Conservation (phyloP, 139 green algal genomes). For the Yamagishiella unicocca region DNA sequence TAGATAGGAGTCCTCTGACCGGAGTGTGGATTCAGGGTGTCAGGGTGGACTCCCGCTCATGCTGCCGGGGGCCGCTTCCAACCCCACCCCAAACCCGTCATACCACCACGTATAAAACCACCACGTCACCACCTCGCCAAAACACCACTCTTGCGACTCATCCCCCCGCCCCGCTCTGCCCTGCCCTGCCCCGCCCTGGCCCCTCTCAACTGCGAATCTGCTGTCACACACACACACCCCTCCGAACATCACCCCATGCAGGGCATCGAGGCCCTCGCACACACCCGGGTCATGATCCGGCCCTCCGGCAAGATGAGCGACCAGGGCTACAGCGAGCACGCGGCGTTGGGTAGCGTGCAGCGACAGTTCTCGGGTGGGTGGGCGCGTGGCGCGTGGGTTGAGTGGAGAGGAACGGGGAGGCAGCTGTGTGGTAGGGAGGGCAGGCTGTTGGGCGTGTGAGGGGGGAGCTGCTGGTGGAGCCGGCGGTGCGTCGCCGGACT, state of each 20-base stretch:
- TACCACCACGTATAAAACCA: too few relatives aligned
- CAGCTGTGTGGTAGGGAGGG: not conserved
- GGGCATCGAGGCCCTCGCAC: conserved; percentile 95
- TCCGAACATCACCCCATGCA: conserved; percentile 44
- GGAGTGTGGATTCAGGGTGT: too few relatives aligned
- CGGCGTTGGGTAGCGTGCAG: conserved; percentile 67
- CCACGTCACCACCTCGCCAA: too few relatives aligned
- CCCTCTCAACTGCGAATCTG: too few relatives aligned
- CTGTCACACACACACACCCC: not conserved
- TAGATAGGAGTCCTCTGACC: too few relatives aligned
- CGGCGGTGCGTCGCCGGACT: too few relatives aligned
- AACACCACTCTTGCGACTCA: too few relatives aligned
- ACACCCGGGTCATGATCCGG: conserved; percentile 87
- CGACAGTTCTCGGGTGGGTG: conserved; percentile 75
- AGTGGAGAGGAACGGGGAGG: not conserved
- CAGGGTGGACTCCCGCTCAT: too few relatives aligned
- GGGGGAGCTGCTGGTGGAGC: not conserved
- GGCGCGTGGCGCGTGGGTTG: not conserved
- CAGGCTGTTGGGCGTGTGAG: not conserved
- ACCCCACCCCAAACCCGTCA: too few relatives aligned
- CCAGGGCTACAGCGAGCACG: conserved; percentile 66
- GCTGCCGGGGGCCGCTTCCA: too few relatives aligned
- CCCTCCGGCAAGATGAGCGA: conserved; percentile 64
- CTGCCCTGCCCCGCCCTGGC: too few relatives aligned
- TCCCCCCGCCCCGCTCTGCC: too few relatives aligned